Base-by-base conservation (phyloP, 169 alveolate genomes). In the Cryptosporidium bovis region DNA sequence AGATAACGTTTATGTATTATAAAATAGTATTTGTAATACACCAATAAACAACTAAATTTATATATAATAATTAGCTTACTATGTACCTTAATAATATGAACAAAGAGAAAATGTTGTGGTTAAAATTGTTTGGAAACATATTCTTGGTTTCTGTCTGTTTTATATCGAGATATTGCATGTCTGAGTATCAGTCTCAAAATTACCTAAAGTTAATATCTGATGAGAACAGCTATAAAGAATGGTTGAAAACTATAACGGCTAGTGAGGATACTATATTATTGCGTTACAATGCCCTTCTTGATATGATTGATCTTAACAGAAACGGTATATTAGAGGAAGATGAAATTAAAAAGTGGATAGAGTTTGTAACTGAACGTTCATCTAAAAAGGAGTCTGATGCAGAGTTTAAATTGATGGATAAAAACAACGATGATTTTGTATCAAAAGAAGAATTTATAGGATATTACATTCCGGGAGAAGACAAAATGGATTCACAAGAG, bases 171-270 rank as follows among this genome's bases (percentile, higher is more conserved):
- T 8, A 40, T 8, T 40, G 53, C 51, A 48, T 40, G 4, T 40
- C 48, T 1, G 48, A 40, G 48, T 8, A 40, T 3, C 48, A 40
- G 48, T 8, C n/a, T 20, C 51, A 55, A 3, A 40, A 36, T 27
- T 62, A 58, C 1, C 44, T 77, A 33, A 77, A 29, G 16, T 46
- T 77, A 3, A 71, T 62, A 56, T 40, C 69, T 31, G 71, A 77
- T 29, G 66, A 62, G 44, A 62, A 77, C 65, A 56, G 58, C 62
- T 77, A 77, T 20, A 66, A 60, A 20, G 87, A 77, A 16, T 77
- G 87, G 87, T 29, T 77, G 15, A 77, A 77, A 29, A 77, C 87
- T 12, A 40, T 77, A 66, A 60, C 77, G 8, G 71, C 31, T 0
- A 15, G 34, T 24, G 87, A 77, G 51, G 71, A 77, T 15, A 15